A percentile compares a stretch with the other conserved stretches of the same genome.
Evolutionary conservation across 75 land plant genomes (phyloP).

Genomic region (Sequoiadendron giganteum): DNA sequence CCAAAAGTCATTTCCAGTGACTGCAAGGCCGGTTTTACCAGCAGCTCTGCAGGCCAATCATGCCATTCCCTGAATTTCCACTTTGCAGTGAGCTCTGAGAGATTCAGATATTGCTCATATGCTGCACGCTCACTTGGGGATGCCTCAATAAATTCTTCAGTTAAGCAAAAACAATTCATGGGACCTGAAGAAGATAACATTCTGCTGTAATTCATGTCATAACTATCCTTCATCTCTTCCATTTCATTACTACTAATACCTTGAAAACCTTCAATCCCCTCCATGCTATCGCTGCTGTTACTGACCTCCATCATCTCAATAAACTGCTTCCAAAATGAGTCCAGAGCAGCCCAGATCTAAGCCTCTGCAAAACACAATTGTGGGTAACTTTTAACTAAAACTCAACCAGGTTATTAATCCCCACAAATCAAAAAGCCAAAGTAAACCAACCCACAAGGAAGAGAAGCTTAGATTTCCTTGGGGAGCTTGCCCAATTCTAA

Average conservation of each 20-base stretch:
- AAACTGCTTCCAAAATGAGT: background rate
- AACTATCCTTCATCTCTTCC: background rate
- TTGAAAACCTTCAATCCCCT: conserved; percentile 3
- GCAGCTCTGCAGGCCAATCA: background rate
- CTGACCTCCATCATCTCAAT: conserved; percentile 13
- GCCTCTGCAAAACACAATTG: background rate
- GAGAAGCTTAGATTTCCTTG: too few relatives aligned
- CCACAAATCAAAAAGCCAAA: background rate
- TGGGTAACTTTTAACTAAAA: background rate
- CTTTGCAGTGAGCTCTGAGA: too few relatives aligned
- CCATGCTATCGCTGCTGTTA: conserved; percentile 9
- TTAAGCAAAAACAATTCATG: background rate
- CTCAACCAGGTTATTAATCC: background rate
- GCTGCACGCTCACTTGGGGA: conserved; percentile 29
- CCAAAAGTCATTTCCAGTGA: background rate
- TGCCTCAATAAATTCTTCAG: conserved; percentile 6
- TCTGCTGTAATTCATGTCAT: background rate
- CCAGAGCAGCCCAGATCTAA: background rate
- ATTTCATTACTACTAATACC: background rate
- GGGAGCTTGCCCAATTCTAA: too few relatives aligned
- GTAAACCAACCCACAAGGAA: background rate
- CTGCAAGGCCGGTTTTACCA: background rate
- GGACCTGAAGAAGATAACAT: too few relatives aligned
- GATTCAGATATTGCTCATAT: conserved; percentile 5
- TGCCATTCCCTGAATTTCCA: conserved; percentile 9